Conservation (phyloP, 108 stramenopile species). For the Bacterosira constricta region DNA sequence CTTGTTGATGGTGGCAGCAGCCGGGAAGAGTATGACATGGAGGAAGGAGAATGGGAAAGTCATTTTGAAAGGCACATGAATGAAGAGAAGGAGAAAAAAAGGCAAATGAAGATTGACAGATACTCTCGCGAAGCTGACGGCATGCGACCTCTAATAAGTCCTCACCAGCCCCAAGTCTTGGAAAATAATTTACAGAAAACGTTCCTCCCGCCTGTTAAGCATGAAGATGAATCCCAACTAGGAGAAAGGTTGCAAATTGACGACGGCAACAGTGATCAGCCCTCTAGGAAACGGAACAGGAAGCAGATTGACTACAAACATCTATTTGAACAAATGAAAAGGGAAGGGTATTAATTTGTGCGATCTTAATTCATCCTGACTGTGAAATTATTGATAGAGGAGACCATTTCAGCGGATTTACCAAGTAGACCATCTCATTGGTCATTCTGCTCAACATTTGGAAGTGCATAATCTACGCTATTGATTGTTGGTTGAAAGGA, state of each 20-base stretch:
- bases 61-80: constrained; percentile 81
- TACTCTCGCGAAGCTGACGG: constrained; percentile 35
- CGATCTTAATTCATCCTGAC: too few relatives aligned
- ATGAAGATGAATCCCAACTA: constrained; percentile 44
- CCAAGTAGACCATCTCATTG: too few relatives aligned
- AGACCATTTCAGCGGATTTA: too few relatives aligned
- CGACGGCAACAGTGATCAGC: constrained; percentile 49
- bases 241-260: constrained; percentile 29
- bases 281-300: constrained; percentile 71
- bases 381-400: too few relatives aligned
- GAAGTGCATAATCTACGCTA: too few relatives aligned
- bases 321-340: constrained; percentile 84
- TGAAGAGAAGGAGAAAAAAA: constrained; percentile 85
- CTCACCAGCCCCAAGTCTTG: too few relatives aligned
- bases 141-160: constrained; percentile 7
- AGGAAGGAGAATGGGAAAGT: constrained; percentile 86
- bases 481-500: too few relatives aligned
- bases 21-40: constrained; percentile 71
- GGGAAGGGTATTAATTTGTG: too few relatives aligned
- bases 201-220: too few relatives aligned
- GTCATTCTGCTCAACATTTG: too few relatives aligned
- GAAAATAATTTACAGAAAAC: too few relatives aligned
- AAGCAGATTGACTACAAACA: constrained; percentile 87
- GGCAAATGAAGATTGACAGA: constrained; percentile 77
- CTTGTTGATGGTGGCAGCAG: constrained; percentile 84